These are phyloP conservation scores for Jasminum sambac DNA, from an alignment of 257 asterid species.

Conservation along the genomic window DNA sequence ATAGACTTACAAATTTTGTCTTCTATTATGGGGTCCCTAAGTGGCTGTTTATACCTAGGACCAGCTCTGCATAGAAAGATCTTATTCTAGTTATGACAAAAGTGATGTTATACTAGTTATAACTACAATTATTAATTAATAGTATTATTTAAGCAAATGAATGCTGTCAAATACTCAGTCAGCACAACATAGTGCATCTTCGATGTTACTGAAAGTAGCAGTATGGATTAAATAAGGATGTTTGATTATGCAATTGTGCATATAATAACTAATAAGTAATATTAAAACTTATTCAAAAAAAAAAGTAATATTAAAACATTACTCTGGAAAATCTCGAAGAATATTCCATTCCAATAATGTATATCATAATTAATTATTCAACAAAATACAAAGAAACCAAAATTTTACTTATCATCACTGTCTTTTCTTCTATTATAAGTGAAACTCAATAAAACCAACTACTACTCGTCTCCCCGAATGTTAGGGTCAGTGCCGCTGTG, in stretches of 20 bases:
- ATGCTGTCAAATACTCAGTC: constrained; percentile 22
- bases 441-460: too few species aligned
- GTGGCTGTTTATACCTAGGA: too few species aligned
- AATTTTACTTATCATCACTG: too few species aligned
- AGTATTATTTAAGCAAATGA: constrained; percentile 9
- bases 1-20: too few species aligned
- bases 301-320: background rate
- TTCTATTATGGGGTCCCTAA: too few species aligned
- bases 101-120: background rate
- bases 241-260: background rate
- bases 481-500: too few species aligned
- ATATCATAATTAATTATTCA: background rate
- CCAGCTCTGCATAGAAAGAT: too few species aligned
- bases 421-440: too few species aligned
- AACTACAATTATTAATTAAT: background rate
- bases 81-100: too few species aligned
- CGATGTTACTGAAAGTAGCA: constrained; percentile 18
- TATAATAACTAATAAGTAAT: background rate
- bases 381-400: background rate
- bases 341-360: background rate
- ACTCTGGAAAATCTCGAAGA: background rate
- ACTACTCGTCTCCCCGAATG: too few species aligned
- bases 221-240: background rate
- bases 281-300: too few species aligned
- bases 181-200: constrained; percentile 1